Base-by-base conservation (phyloP, 371 early-diverging fungal genomes). In the Mortierella sp. region DNA sequence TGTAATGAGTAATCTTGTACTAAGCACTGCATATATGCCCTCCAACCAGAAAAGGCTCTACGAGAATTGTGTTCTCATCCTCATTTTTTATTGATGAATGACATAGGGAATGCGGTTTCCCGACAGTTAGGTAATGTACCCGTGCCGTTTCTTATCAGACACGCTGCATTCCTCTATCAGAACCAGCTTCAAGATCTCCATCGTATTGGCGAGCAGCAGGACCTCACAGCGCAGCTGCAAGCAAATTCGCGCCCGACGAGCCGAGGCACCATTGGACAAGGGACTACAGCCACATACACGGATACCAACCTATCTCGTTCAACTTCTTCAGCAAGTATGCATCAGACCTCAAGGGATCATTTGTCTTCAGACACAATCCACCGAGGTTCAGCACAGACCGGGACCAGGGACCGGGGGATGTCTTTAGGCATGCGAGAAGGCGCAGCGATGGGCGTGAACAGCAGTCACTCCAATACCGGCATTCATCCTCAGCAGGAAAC, bases 131-230 rank as follows among this genome's bases (percentile, higher is more conserved):
- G 84, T 5, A 80, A 80, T 34, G 85, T 87, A 2, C 88, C 89
- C 21, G 80, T 82, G 0, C 73, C 83, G 6, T 87, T 85, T 58
- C 76, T 89, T 27, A 82, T 87, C 61, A 81, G 85, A 39, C 87
- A 89, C 78, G 87, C 89, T 23, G 81, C 87, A 0, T 85, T 82
- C 51, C 69, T 86, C 12, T 87, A 87, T 68, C 86, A 89, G 72
- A 89, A 83, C 31, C 89, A 87, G 60, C 69, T 89, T 12, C 86
- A 84, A 41, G 89, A 85, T 9, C 78, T 89, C 24, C 86, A 87
- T 41, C 75, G 75, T 15, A 49, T 73, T 1, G 66, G 63, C 17
- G 75, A 73, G 15, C 85, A 83, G 49, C 87, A 86, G 30, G 70
- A 75, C 26, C 24, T 58, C 9, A 47, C 66, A 27, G 46, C 54